Conservation (phyloP, 805 yeast species). For the Starmerella kuoi region DNA sequence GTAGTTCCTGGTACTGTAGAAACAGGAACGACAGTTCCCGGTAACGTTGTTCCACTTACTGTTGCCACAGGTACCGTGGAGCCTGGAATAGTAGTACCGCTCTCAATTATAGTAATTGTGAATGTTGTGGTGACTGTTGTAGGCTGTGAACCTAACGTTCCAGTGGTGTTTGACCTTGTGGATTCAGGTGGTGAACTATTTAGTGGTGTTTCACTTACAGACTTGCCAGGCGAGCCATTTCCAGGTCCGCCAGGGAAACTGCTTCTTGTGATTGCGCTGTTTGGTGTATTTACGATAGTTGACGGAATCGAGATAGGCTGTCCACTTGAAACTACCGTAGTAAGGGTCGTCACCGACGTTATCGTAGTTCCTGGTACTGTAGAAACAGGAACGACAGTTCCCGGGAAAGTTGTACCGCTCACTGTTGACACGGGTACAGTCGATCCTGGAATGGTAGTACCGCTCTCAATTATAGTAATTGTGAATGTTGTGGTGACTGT, state of each 20-base stretch:
- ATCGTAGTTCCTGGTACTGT: conserved; percentile 13
- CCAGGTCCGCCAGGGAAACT: too few species aligned
- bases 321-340: conserved; percentile 6
- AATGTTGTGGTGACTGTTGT: conserved; percentile 10
- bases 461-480: neutral
- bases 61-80: conserved; percentile 10
- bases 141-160: neutral
- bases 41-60: conserved; percentile 12
- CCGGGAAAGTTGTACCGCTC: conserved; percentile 8
- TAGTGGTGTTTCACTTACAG: too few species aligned
- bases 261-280: too few species aligned
- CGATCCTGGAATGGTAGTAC: neutral
- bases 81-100: conserved; percentile 21
- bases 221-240: too few species aligned
- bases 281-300: too few species aligned
- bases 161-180: neutral
- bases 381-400: conserved; percentile 1
- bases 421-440: conserved; percentile 1
- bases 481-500: neutral
- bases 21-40: too few species aligned
- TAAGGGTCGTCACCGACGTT: conserved; percentile 12
- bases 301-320: neutral
- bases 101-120: conserved; percentile 12
- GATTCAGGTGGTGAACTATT: neutral
- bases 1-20: too few species aligned